phyloP scores from a whole-genome alignment of 208 protist species.

The Eutreptiella sp. region DNA sequence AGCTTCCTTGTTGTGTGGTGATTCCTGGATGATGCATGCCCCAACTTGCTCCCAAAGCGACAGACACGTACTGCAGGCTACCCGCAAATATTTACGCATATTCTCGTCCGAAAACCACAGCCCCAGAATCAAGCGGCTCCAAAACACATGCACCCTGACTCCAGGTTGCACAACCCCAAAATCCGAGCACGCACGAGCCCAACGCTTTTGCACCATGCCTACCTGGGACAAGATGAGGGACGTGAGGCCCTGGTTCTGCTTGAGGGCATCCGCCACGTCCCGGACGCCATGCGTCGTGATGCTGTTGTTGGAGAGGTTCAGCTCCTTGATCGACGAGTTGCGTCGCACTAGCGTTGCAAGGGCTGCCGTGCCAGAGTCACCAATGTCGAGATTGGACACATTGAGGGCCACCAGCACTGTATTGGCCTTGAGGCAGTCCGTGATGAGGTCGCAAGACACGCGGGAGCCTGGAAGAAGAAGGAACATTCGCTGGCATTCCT shows the following conservation, averaged over 20 bases:
- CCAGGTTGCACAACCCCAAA: too few species aligned
- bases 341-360: conserved; percentile 4
- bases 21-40: too few species aligned
- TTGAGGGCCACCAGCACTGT: conserved; percentile 1
- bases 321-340: background rate
- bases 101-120: too few species aligned
- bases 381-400: conserved; percentile 11
- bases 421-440: conserved; percentile 10
- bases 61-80: too few species aligned
- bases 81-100: too few species aligned
- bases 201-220: too few species aligned
- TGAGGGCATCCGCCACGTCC: conserved; percentile 17
- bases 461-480: background rate
- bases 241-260: background rate
- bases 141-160: too few species aligned
- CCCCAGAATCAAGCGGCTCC: too few species aligned
- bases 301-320: conserved; percentile 16
- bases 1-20: too few species aligned
- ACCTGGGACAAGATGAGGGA: background rate
- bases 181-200: too few species aligned
- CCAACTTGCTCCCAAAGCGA: too few species aligned
- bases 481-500: too few species aligned
- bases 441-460: conserved; percentile 6
- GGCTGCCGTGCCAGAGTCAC: conserved; percentile 6
- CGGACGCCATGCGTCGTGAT: conserved; percentile 16